phyloP scores from a whole-genome alignment of 148 eudicot species.

The Vaccinium vitisidaea region DNA sequence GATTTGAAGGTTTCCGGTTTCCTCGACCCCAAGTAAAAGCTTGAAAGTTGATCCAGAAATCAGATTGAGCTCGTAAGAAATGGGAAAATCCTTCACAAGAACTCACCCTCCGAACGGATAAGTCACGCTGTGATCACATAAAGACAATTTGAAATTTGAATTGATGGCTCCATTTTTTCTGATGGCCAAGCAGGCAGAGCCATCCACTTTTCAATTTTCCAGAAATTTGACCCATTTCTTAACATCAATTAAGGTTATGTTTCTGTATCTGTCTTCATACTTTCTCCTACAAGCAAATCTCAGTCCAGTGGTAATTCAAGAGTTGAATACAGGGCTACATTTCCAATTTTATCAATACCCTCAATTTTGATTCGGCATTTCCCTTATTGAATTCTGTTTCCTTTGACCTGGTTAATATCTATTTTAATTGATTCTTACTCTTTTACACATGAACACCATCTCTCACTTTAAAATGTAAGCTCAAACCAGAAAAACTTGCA shows the following conservation, averaged over 20 bases:
- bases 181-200: background rate
- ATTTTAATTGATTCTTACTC: background rate
- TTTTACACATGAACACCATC: background rate
- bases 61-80: background rate
- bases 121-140: background rate
- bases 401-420: background rate
- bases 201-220: background rate
- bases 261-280: too few species aligned
- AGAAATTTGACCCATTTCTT: background rate
- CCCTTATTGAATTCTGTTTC: background rate
- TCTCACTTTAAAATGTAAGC: too few species aligned
- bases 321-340: background rate
- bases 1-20: background rate
- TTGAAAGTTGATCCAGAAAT: background rate
- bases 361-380: background rate
- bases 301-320: background rate
- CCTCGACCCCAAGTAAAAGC: background rate
- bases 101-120: background rate
- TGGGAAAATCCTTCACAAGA: background rate
- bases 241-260: background rate
- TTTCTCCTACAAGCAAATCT: background rate
- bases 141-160: background rate
- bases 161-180: background rate
- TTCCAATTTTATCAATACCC: background rate
- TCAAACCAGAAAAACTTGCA: too few species aligned